phyloP scores from a whole-genome alignment of 768 basidiomycete species.

The Russula abietina region DNA sequence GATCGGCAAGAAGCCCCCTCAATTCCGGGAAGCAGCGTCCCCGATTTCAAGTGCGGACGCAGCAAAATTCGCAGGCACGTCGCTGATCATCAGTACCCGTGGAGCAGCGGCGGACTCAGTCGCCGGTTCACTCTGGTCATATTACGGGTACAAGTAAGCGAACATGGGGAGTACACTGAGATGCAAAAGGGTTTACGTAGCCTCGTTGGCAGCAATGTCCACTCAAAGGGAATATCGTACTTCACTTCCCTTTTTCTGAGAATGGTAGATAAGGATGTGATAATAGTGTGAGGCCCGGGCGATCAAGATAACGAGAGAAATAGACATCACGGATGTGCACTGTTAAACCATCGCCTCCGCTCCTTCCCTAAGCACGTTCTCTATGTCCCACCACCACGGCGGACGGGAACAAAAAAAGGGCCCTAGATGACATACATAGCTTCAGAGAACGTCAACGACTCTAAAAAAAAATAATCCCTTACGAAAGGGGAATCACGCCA shows the following conservation, averaged over 20 bases:
- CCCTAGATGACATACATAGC: not conserved
- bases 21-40: constrained; percentile 12
- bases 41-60: constrained; percentile 9
- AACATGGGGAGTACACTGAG: constrained; percentile 18
- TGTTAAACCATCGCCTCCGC: constrained; percentile 14
- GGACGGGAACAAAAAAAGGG: not conserved
- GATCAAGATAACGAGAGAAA: constrained; percentile 16
- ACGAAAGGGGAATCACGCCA: constrained; percentile 9
- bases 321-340: constrained; percentile 23
- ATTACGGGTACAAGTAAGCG: constrained; percentile 24
- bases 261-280: constrained; percentile 8
- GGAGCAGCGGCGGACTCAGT: constrained; percentile 13
- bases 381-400: constrained; percentile 13
- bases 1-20: constrained; percentile 19
- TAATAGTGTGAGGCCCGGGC: constrained; percentile 15
- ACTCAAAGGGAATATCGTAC: constrained; percentile 3
- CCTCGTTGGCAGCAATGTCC: constrained; percentile 22
- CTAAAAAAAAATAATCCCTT: constrained; percentile 1
- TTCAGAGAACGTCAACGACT: constrained; percentile 5
- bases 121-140: constrained; percentile 21
- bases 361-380: constrained; percentile 17
- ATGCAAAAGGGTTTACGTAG: constrained; percentile 23
- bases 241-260: constrained; percentile 14
- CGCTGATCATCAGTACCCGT: constrained; percentile 19
- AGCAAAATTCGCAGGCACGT: constrained; percentile 6